Evolutionary conservation across 495 filamentous ascomycete species (phyloP).

Genomic region (Neurospora hispaniola): DNA sequence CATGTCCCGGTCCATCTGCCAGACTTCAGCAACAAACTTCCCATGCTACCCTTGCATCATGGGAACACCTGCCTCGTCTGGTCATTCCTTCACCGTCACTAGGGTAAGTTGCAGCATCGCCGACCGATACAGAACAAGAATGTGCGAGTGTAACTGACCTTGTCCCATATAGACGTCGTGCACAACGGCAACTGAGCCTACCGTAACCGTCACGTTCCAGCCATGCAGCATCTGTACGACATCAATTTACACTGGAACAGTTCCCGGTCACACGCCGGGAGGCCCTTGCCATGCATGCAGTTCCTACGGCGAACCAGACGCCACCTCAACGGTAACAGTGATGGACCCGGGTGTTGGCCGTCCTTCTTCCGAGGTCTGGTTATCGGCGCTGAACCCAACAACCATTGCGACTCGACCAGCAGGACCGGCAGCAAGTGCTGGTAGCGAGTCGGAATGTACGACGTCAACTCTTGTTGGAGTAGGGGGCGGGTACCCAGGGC

Average conservation of each 20-base stretch:
- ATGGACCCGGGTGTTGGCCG: neutral
- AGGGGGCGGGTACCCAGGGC: neutral
- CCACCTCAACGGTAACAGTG: neutral
- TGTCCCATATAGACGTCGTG: constrained; percentile 14
- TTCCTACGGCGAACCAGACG: constrained; percentile 1
- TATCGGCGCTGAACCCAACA: neutral
- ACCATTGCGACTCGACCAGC: neutral
- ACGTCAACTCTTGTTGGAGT: neutral
- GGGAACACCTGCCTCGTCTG: constrained; percentile 8
- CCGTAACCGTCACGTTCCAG: constrained; percentile 19
- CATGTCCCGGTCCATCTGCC: constrained; percentile 27
- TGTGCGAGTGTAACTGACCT: neutral
- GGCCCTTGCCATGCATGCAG: constrained; percentile 19
- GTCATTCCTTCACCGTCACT: constrained; percentile 25
- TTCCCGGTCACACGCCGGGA: constrained; percentile 24
- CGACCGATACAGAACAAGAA: neutral
- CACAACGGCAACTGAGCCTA: constrained; percentile 9
- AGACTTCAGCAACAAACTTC: constrained; percentile 20
- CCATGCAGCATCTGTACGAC: constrained; percentile 19
- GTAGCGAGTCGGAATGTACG: neutral
- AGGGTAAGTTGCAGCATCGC: constrained; percentile 10
- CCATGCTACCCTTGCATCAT: constrained; percentile 31
- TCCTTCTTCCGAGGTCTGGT: neutral
- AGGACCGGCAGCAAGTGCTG: neutral
- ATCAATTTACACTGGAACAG: constrained; percentile 18